Base-by-base conservation (phyloP, 202 grass and related monocot species). In the Panicum virgatum region DNA sequence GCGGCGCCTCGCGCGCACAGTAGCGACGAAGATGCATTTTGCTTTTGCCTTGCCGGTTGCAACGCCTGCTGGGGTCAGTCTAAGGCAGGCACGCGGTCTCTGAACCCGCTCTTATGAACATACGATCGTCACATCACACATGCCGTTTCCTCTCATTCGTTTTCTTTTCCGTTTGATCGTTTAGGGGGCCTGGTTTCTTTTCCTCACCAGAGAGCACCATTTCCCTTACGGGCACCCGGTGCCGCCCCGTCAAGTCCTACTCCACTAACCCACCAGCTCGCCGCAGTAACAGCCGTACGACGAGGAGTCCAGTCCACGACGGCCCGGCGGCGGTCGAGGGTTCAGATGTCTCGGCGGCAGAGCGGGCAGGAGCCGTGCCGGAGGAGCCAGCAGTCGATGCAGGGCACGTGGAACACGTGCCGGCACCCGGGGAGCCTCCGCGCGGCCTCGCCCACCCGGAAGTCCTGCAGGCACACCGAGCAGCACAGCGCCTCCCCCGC, bases 401-500 rank as follows among this genome's bases (percentile, higher is more conserved):
- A 97, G 34, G 81, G 71, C 56, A 78, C 38, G 81, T 97, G 94
- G 72, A 94, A 97, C 3, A 89, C 81, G 72, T 97, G 94, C 32
- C 72, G 51, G 69, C 92, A 97, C 20, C 65, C 62, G 0, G 88
- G 94, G 50, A 97, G 87, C 32, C 73, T 73, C 82, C 94, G 65
- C 7, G 77, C 94, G 5, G 42, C 5, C 53, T 97, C 94, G 71
- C 90, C 92, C n/a, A 82, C 81, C 16, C 77, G 52, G 36, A 94
- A 89, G 19, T 97, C 94, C 84, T 97, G 94, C 63, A 94, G 86
- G 81, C 94, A 97, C 72, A 97, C 94, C 9, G 94, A 92, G 84
- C 91, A 97, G 89, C 90, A 89, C 9, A 92, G 44, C 59, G 60
- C 86, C 39, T 94, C 88, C 54, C 88, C 94, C 8, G 81, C 58